Evolutionary conservation across 345 rosid species (phyloP).

Genomic region (Salix caprea): DNA sequence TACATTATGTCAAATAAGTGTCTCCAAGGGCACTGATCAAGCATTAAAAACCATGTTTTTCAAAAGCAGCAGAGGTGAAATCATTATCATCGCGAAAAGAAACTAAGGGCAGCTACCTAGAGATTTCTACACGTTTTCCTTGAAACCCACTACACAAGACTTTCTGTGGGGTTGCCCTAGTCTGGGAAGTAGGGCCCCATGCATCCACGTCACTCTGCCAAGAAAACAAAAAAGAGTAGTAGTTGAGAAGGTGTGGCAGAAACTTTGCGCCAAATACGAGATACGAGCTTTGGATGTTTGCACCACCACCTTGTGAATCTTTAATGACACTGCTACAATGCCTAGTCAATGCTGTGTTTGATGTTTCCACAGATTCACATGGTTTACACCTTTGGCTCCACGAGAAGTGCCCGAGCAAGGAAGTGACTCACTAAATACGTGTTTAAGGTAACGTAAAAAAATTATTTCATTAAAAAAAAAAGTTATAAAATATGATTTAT

Average conservation of each 20-base stretch:
- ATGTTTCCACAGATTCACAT: constrained; percentile 18
- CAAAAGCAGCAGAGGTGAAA: neutral
- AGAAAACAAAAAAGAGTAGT: constrained; percentile 16
- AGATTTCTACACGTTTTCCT: neutral
- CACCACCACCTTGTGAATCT: constrained; percentile 1
- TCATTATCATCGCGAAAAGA: neutral
- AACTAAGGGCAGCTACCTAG: too few species aligned
- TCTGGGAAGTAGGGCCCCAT: constrained; percentile 11
- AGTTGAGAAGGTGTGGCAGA: constrained; percentile 24
- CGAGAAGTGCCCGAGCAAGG: neutral
- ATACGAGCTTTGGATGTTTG: constrained; percentile 18
- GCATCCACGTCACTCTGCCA: constrained; percentile 12
- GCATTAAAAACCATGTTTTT: neutral
- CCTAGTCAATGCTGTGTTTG: neutral
- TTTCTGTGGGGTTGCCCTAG: constrained; percentile 14
- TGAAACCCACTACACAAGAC: constrained; percentile 3
- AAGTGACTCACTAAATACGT: neutral
- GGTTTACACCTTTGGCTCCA: constrained; percentile 24
- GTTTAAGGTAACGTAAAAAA: too few species aligned
- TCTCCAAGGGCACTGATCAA: neutral
- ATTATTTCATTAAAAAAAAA: too few species aligned
- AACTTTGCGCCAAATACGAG: constrained; percentile 28
- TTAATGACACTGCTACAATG: neutral
- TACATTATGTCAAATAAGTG: neutral
- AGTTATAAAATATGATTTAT: too few species aligned